phyloP scores from a whole-genome alignment of 441 rosid species.

The Bruguiera hainesii region DNA sequence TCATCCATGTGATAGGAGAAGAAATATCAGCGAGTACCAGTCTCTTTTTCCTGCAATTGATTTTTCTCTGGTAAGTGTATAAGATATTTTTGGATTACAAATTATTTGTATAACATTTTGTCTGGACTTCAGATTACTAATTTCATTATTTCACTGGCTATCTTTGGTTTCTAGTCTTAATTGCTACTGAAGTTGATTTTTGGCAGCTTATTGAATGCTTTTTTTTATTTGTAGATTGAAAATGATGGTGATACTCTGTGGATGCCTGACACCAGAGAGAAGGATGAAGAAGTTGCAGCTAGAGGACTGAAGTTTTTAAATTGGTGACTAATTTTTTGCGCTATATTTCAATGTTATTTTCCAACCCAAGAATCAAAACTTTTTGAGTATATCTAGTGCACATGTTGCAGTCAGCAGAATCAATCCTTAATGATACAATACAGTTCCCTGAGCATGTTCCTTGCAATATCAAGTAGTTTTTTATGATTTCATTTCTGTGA shows the following conservation, averaged over 20 bases:
- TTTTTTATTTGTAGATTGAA: slow-evolving; percentile 48
- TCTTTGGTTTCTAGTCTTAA: not conserved
- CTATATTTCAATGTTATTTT: not conserved
- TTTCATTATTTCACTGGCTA: not conserved
- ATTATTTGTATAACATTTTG: slow-evolving; percentile 1
- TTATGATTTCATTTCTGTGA: not conserved
- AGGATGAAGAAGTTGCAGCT: slow-evolving; percentile 61
- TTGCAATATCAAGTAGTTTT: not conserved
- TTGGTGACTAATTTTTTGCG: slow-evolving; percentile 40
- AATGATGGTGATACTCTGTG: slow-evolving; percentile 62
- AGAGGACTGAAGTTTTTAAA: slow-evolving; percentile 76
- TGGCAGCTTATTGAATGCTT: slow-evolving; percentile 6
- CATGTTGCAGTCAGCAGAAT: not conserved
- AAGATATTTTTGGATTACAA: slow-evolving; percentile 5
- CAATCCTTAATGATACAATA: too few relatives aligned
- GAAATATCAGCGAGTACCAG: slow-evolving; percentile 59
- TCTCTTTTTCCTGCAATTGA: slow-evolving; percentile 83
- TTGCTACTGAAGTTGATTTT: slow-evolving; percentile 2
- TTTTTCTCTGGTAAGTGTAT: slow-evolving; percentile 64
- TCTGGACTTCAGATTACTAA: not conserved
- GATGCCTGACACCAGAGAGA: slow-evolving; percentile 65
- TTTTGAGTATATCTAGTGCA: not conserved
- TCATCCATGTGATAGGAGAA: slow-evolving; percentile 80
- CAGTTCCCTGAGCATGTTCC: too few relatives aligned
- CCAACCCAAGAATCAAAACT: not conserved